These are phyloP conservation scores for Nicotiana rustica DNA, from an alignment of 305 asterid species.

Conservation along the genomic window DNA sequence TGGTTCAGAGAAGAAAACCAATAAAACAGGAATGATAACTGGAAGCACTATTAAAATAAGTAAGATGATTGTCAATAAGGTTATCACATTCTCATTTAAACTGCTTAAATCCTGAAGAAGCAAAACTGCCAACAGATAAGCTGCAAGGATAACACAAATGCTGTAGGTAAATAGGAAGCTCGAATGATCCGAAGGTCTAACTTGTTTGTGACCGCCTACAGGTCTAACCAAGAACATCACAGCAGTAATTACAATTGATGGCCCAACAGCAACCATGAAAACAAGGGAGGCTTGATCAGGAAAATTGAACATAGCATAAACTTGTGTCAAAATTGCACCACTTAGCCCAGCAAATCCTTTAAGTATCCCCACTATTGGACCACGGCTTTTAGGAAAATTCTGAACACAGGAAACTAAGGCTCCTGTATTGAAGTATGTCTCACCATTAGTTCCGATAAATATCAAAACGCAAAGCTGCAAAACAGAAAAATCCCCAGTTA, in stretches of 20 bases:
- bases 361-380: conserved; percentile 91
- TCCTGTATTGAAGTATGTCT: conserved; percentile 93
- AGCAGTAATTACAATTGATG: conserved; percentile 69
- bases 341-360: conserved; percentile 91
- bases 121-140: conserved; percentile 81
- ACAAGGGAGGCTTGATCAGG: conserved; percentile 82
- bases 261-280: conserved; percentile 88
- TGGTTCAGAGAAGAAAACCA: conserved; percentile 54
- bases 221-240: conserved; percentile 88
- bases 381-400: conserved; percentile 90
- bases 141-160: conserved; percentile 74
- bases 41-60: conserved; percentile 72
- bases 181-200: conserved; percentile 62
- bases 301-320: conserved; percentile 69
- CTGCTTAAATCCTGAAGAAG: conserved; percentile 70
- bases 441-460: conserved; percentile 90
- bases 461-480: conserved; percentile 86
- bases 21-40: conserved; percentile 62
- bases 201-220: conserved; percentile 86
- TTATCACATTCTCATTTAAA: conserved; percentile 52
- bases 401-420: conserved; percentile 88
- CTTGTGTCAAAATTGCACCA: conserved; percentile 90
- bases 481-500: conserved; percentile 1
- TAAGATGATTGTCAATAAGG: conserved; percentile 59
- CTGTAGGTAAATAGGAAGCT: conserved; percentile 69